Evolutionary conservation across 192 early-diverging fungal genomes (phyloP).

Genomic region (Entomortierella beljakovae): DNA sequence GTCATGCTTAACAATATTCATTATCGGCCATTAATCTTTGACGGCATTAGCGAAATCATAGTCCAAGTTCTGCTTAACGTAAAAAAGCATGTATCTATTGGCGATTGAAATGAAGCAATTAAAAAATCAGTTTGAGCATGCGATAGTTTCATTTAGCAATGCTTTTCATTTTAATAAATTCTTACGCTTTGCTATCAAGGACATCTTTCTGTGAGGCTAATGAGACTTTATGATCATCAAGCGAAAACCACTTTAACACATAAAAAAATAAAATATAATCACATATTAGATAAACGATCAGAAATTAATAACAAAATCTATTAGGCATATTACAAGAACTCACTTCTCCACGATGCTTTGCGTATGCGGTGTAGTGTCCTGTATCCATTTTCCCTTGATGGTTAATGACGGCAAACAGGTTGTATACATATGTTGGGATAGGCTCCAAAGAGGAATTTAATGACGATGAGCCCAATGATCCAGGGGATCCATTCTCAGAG

Average conservation of each 20-base stretch:
- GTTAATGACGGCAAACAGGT: constrained; percentile 92
- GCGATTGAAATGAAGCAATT: constrained; percentile 7
- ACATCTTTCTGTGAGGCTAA: constrained; percentile 79
- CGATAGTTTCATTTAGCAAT: too few relatives aligned
- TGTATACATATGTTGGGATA: constrained; percentile 81
- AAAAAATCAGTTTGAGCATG: too few relatives aligned
- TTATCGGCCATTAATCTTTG: constrained; percentile 17
- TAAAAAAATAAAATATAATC: neutral
- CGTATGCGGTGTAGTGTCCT: constrained; percentile 94
- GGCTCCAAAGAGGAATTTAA: constrained; percentile 52
- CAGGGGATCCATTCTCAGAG: constrained; percentile 27
- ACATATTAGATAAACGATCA: neutral
- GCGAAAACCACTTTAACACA: constrained; percentile 83
- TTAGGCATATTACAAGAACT: neutral
- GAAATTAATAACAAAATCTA: neutral
- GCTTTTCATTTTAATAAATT: too few relatives aligned
- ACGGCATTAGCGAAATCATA: constrained; percentile 56
- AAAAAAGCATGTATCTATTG: constrained; percentile 90
- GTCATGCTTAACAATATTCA: neutral
- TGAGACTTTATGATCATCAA: constrained; percentile 89
- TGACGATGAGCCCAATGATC: constrained; percentile 24
- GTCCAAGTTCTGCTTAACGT: constrained; percentile 76
- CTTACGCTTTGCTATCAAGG: constrained; percentile 75
- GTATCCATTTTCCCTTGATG: constrained; percentile 94
- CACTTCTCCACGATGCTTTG: constrained; percentile 79